phyloP scores from a whole-genome alignment of 192 early-diverging fungal species.

The Backusella luteola region DNA sequence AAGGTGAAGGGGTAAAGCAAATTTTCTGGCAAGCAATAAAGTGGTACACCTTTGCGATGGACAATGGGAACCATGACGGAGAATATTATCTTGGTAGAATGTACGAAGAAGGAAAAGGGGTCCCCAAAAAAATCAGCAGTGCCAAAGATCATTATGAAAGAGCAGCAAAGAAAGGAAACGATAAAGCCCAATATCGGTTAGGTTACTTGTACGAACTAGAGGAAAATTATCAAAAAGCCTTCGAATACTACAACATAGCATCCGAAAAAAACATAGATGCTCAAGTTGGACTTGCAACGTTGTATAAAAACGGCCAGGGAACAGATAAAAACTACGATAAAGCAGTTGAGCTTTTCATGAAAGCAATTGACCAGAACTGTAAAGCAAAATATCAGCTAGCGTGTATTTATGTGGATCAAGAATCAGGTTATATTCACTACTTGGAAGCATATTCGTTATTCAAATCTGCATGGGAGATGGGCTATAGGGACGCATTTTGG shows the following conservation, averaged over 20 bases:
- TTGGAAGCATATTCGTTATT: not conserved
- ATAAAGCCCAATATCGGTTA: not conserved
- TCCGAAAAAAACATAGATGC: not conserved
- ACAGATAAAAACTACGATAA: not conserved
- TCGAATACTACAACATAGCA: not conserved
- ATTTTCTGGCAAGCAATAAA: not conserved
- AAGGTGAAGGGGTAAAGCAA: not conserved
- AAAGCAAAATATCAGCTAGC: not conserved
- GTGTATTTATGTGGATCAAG: not conserved
- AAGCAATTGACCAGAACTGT: not conserved
- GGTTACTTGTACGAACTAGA: not conserved
- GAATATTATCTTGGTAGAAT: not conserved
- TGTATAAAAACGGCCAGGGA: not conserved
- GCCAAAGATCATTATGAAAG: not conserved
- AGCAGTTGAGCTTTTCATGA: not conserved
- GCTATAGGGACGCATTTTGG: not conserved
- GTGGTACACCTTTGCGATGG: not conserved
- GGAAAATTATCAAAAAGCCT: not conserved
- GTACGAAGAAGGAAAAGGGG: not conserved
- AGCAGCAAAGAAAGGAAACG: not conserved
- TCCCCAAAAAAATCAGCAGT: not conserved
- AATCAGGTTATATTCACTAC: not conserved
- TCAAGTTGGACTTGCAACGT: not conserved
- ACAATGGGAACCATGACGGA: not conserved
- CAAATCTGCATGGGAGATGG: slow-evolving; percentile 1